Evolutionary conservation across 805 yeast species (phyloP), one percentile per base, ranked within the genome.

Genomic region (Saccharomycopsis sp.): DNA sequence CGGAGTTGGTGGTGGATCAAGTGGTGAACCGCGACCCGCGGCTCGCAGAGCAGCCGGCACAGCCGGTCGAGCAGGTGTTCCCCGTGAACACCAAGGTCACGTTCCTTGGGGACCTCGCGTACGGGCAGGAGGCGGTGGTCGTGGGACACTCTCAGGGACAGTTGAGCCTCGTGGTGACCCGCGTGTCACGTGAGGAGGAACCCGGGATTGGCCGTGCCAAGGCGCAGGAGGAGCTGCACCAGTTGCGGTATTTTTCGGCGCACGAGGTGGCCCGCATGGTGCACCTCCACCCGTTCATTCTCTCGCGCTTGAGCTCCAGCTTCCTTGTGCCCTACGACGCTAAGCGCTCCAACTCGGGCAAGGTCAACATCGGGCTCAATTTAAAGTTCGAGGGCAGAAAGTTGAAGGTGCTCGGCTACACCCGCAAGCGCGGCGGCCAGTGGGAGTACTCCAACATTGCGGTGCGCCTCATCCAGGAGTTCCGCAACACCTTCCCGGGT

Each of bases 381-480:
- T 76, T 94, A 69, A 91, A 91, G 71, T 87, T 85, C 70, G 97
- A 91, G 63, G 81, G 81, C 21, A 81, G 82, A 60, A 82, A 90
- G 64, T 79, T 81, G 65, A 92, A 92, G 71, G 98, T 89, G 2
- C 76, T 91, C 62, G 99, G 98, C 2, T 92, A 83, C 73, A 83
- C 97, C 1, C 79, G 84, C 59, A 83, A 84, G 66, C 75, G 71
- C 48, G 79, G 75, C 24, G 76, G 77, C 54, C 84, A 83, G 21
- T 94, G 99, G 99, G 90, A 84, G 64, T 94, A 76, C 70, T 87
- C 95, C 62, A 83, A 82, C 8, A 73, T 85, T 64, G 95, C 97
- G 0, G 71, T 87, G 46, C 76, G 79, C 37, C 74, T 91, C 62
- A 70, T 94, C 52, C 72, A 75, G 53, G 84, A 81, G 34, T 94